Evolutionary conservation across 1,284 basidiomycete species (phyloP).

Genomic region (Heterobasidion annosum): DNA sequence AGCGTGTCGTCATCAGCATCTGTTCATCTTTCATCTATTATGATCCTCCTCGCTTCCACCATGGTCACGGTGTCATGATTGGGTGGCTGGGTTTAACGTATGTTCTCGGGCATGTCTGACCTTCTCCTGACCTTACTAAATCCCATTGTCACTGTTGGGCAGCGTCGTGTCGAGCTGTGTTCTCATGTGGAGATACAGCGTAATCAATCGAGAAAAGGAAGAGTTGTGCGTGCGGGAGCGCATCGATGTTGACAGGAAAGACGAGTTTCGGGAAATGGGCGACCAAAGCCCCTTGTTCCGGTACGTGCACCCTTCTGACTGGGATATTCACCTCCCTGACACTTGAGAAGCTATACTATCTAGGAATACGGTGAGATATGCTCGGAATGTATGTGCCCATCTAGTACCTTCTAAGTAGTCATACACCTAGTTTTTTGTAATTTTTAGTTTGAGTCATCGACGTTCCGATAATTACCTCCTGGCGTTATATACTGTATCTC

Average conservation of each 20-base stretch:
- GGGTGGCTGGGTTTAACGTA: conserved; percentile 34
- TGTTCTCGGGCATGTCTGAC: conserved; percentile 6
- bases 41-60: conserved; percentile 34
- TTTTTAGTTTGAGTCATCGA: no score
- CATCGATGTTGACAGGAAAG: conserved; percentile 25
- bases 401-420: no score
- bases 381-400: no score
- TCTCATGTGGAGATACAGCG: conserved; percentile 31
- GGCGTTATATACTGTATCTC: no score
- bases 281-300: conserved; percentile 41
- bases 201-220: conserved; percentile 31
- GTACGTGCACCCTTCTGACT: conserved; percentile 15
- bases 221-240: conserved; percentile 25
- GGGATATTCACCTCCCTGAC: neutral
- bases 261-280: conserved; percentile 32
- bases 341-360: neutral
- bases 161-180: conserved; percentile 17
- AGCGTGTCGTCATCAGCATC: conserved; percentile 18
- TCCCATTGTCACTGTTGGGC: neutral
- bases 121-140: neutral
- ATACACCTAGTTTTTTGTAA: neutral
- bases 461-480: no score
- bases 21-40: conserved; percentile 35
- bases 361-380: neutral
- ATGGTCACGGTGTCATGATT: conserved; percentile 41